Evolutionary conservation across 371 early-diverging fungal species (phyloP), one percentile per base, ranked within the genome.

Genomic region (Rhizopus sp.): DNA sequence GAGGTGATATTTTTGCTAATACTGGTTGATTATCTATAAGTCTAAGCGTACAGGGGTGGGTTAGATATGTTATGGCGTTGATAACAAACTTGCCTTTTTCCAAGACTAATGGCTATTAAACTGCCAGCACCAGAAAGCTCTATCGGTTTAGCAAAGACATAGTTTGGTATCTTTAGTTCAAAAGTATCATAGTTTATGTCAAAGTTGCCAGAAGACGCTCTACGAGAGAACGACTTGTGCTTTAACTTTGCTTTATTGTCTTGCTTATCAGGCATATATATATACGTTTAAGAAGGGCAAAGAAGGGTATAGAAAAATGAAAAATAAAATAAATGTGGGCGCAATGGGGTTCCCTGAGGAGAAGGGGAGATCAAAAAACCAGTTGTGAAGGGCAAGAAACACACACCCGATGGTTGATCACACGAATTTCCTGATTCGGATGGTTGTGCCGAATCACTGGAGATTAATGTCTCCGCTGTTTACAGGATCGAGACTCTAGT

Each of bases 1-100:
- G 71, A 12, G 73, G 69, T 46, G 77, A 76, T 15, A 76, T 51
- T 59, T 76, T 76, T 12, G 65, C 77, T 7, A 76, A 34, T 1
- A 76, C 68, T 13, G 66, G 56, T 9, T 55, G 54, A 35, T 64
- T 54, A 44, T 76, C 73, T 29, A 29, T 57, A 13, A 54, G 50
- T 57, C 73, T 70, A 57, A 13, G 49, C 6, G 29, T 29, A 52
- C 29, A 16, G 32, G 6, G 29, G 5, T 32, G 15, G 15, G 15
- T 29, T 53, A 30, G 17, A 41, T 15, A 40, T 13, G 23, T n/a
- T 45, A 44, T 29, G 17, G 8, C 30, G 13, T 33, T 5, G n/a
- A 60, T 4, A 37, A 7, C n/a, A 45, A 12, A 52, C 41, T 31
- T 58, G 69, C 75, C 71, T 71, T 58, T 62, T 74, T 9, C 75